phyloP scores from a whole-genome alignment of 2,329 filamentous ascomycete species.

The Ilyonectria destructans region DNA sequence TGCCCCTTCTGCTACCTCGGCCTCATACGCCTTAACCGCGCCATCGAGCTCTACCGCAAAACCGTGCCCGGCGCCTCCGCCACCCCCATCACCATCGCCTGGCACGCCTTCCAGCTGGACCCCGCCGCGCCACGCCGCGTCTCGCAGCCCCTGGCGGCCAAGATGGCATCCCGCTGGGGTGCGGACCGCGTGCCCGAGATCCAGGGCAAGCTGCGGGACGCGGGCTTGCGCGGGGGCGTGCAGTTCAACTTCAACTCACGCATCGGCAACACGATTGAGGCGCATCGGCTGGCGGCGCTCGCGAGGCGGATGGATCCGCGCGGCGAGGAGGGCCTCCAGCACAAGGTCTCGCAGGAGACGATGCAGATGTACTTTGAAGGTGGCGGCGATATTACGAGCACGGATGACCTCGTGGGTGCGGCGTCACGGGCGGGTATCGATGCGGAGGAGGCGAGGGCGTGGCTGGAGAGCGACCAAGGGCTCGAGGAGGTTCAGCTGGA shows the following conservation, averaged over 20 bases:
- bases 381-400: constrained; percentile 75
- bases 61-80: constrained; percentile 70
- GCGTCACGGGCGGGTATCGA: constrained; percentile 71
- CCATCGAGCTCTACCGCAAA: constrained; percentile 78
- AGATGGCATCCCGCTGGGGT: constrained; percentile 78
- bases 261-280: constrained; percentile 63
- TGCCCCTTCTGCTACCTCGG: constrained; percentile 89
- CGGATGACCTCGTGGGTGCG: constrained; percentile 66
- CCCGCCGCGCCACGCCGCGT: constrained; percentile 67
- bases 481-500: constrained; percentile 72
- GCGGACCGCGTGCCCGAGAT: constrained; percentile 72
- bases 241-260: constrained; percentile 75
- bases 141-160: constrained; percentile 63
- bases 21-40: constrained; percentile 81
- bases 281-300: constrained; percentile 77
- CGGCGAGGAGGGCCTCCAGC: constrained; percentile 64
- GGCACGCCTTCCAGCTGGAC: constrained; percentile 88
- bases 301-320: constrained; percentile 64
- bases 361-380: constrained; percentile 79
- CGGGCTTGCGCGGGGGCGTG: constrained; percentile 79
- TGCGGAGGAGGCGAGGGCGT: constrained; percentile 65
- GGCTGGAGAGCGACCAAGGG: constrained; percentile 70
- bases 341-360: constrained; percentile 72
- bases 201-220: constrained; percentile 67
- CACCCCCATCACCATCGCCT: constrained; percentile 82